These are phyloP conservation scores for Ramalina intermedia DNA, from an alignment of 495 filamentous ascomycete genomes.

Conservation along the genomic window DNA sequence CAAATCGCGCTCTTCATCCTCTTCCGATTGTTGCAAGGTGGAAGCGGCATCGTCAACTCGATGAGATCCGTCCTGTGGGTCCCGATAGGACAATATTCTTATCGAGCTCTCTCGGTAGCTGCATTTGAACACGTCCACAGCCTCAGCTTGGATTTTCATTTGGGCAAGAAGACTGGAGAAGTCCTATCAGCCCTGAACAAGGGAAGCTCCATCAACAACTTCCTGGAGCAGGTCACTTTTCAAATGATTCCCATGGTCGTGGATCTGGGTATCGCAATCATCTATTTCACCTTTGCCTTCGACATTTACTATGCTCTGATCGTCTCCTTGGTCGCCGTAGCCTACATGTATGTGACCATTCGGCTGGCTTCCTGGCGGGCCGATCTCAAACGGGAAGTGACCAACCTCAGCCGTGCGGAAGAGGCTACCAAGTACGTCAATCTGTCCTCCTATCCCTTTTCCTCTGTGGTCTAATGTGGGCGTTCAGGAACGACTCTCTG, in stretches of 20 bases:
- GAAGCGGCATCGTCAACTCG: conserved; percentile 73
- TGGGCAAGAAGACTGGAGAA: conserved; percentile 92
- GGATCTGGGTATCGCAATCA: conserved; percentile 75
- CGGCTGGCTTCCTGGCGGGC: conserved; percentile 89
- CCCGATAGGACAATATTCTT: conserved; percentile 90
- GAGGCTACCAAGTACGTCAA: conserved; percentile 68
- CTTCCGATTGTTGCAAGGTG: conserved; percentile 76
- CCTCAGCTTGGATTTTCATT: conserved; percentile 88
- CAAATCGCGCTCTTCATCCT: conserved; percentile 65
- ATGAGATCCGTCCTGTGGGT: conserved; percentile 78
- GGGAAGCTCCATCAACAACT: conserved; percentile 89
- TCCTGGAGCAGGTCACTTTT: conserved; percentile 91
- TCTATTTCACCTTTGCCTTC: conserved; percentile 65
- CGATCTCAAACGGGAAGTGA: conserved; percentile 81
- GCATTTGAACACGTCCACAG: conserved; percentile 95
- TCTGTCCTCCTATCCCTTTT: neutral
- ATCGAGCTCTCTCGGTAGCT: conserved; percentile 82
- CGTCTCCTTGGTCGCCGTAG: conserved; percentile 82
- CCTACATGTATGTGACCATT: conserved; percentile 88
- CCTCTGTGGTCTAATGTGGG: neutral
- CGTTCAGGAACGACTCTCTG: conserved; percentile 75
- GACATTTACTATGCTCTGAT: conserved; percentile 90
- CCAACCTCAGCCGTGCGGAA: conserved; percentile 83
- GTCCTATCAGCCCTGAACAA: conserved; percentile 91
- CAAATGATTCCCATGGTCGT: conserved; percentile 89